These are phyloP conservation scores for Sarocladiaceae sp. DNA, from an alignment of 2,329 filamentous ascomycete genomes.

Conservation along the genomic window DNA sequence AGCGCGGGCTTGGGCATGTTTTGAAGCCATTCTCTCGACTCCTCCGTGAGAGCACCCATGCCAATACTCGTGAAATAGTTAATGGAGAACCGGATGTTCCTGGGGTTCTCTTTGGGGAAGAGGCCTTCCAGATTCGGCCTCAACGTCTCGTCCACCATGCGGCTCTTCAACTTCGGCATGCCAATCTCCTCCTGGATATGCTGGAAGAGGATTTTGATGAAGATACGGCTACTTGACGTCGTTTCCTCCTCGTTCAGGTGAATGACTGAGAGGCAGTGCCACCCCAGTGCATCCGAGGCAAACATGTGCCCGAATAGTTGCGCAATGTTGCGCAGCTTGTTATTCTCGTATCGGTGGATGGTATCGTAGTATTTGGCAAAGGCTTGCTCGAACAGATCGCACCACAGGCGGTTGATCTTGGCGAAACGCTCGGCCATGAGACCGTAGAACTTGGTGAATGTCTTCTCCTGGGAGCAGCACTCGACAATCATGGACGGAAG, in stretches of 20 bases:
- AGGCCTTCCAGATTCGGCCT: slow-evolving; percentile 74
- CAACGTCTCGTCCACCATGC: slow-evolving; percentile 72
- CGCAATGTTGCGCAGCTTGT: slow-evolving; percentile 88
- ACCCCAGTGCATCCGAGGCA: slow-evolving; percentile 80
- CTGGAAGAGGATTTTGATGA: slow-evolving; percentile 96
- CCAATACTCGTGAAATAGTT: slow-evolving; percentile 99
- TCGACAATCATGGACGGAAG: slow-evolving; percentile 96
- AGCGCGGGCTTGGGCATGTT: slow-evolving; percentile 81
- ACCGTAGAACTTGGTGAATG: slow-evolving; percentile 96
- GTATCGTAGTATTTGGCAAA: slow-evolving; percentile 95
- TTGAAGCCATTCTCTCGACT: slow-evolving; percentile 85
- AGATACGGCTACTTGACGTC: slow-evolving; percentile 92
- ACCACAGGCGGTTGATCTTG: slow-evolving; percentile 93
- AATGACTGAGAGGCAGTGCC: slow-evolving; percentile 80
- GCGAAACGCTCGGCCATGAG: slow-evolving; percentile 91
- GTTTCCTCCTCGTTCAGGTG: slow-evolving; percentile 96
- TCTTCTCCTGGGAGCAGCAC: slow-evolving; percentile 92
- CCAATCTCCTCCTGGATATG: slow-evolving; percentile 84
- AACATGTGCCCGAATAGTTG: slow-evolving; percentile 91
- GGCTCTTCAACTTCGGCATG: slow-evolving; percentile 68
- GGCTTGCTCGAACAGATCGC: slow-evolving; percentile 80
- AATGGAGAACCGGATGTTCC: slow-evolving; percentile 93
- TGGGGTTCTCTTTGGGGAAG: slow-evolving; percentile 83
- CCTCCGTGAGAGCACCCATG: slow-evolving; percentile 90
- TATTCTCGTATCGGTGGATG: slow-evolving; percentile 95